phyloP scores from a whole-genome alignment of 805 yeast species.

The Ogataea saltuana region DNA sequence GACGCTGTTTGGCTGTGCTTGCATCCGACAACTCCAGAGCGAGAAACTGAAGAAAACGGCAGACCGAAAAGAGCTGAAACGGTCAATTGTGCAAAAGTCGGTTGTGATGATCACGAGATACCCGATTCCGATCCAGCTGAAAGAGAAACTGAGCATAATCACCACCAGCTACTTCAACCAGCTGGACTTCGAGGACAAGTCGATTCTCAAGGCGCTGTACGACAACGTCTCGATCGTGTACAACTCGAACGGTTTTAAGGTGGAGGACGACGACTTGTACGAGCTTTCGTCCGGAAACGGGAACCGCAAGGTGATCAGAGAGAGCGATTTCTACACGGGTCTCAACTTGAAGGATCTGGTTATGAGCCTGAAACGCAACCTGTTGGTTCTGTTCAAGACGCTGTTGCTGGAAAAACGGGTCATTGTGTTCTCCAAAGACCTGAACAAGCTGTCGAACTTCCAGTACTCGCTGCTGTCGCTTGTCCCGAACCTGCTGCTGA shows the following conservation, averaged over 20 bases:
- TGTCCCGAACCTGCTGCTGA: slow-evolving; percentile 75
- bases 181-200: slow-evolving; percentile 68
- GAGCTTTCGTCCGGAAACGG: slow-evolving; percentile 18
- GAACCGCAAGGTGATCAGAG: slow-evolving; percentile 40
- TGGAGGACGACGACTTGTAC: slow-evolving; percentile 35
- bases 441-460: slow-evolving; percentile 76
- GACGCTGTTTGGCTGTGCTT: slow-evolving; percentile 92
- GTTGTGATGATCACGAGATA: slow-evolving; percentile 77
- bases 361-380: slow-evolving; percentile 54
- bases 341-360: slow-evolving; percentile 68
- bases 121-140: slow-evolving; percentile 86
- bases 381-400: slow-evolving; percentile 72
- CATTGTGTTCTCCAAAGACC: slow-evolving; percentile 74
- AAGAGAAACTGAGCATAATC: slow-evolving; percentile 86
- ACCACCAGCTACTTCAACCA: slow-evolving; percentile 86
- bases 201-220: slow-evolving; percentile 66
- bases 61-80: slow-evolving; percentile 27
- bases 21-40: slow-evolving; percentile 79
- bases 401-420: slow-evolving; percentile 73
- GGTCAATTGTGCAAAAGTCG: slow-evolving; percentile 90
- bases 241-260: slow-evolving; percentile 28
- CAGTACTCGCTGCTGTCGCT: slow-evolving; percentile 84
- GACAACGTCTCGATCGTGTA: slow-evolving; percentile 58
- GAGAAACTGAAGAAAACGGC: slow-evolving; percentile 50
- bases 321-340: slow-evolving; percentile 69